phyloP scores from a whole-genome alignment of 805 yeast species.

The Kazachstania viticola region DNA sequence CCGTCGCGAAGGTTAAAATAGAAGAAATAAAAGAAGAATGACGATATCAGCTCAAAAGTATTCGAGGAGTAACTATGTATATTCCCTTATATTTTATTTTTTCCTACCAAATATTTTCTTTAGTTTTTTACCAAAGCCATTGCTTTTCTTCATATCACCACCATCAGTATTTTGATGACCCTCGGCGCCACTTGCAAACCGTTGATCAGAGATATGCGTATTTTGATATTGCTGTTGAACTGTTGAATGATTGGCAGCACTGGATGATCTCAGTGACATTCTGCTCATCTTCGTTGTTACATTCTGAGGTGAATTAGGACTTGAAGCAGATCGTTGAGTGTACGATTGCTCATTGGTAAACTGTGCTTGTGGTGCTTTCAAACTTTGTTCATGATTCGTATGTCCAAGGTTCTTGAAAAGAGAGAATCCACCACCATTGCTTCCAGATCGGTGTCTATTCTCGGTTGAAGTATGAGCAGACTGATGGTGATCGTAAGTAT shows the following conservation, averaged over 20 bases:
- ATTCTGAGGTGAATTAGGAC: slow-evolving; percentile 8
- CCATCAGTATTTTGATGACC: slow-evolving; percentile 6
- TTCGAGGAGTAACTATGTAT: no score
- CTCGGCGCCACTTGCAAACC: no score
- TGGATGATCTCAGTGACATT: slow-evolving; percentile 15
- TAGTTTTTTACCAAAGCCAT: slow-evolving; percentile 27
- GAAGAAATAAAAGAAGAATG: no score
- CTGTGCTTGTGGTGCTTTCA: background rate
- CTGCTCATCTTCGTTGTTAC: slow-evolving; percentile 13
- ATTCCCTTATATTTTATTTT: no score
- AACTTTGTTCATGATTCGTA: background rate
- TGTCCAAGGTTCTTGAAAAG: slow-evolving; percentile 10
- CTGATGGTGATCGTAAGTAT: background rate
- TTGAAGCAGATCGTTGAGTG: slow-evolving; percentile 4
- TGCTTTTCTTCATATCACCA: slow-evolving; percentile 23
- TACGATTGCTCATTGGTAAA: background rate
- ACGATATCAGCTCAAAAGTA: no score
- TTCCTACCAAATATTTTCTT: slow-evolving; percentile 33
- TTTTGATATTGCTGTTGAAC: no score
- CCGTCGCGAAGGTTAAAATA: no score
- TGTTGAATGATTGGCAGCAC: slow-evolving; percentile 7
- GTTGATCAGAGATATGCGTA: no score
- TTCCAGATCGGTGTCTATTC: background rate
- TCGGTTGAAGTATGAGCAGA: no score
- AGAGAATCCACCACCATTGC: slow-evolving; percentile 9